These are phyloP conservation scores for Fusarium duplospermum DNA, from an alignment of 2,329 filamentous ascomycete species.

Conservation along the genomic window DNA sequence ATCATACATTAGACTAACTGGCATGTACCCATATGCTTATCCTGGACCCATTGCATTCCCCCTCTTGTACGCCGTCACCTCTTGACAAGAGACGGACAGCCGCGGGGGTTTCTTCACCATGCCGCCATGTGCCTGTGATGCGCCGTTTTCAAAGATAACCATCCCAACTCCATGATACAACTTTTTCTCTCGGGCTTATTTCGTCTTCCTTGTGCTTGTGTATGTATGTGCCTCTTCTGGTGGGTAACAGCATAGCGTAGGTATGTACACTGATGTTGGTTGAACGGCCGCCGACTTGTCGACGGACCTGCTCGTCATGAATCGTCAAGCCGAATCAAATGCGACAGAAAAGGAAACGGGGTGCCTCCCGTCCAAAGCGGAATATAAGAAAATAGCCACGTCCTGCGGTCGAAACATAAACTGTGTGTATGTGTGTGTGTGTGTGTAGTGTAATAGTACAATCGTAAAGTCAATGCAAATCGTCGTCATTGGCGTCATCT, in stretches of 20 bases:
- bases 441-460: slow-evolving; percentile 40
- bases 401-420: slow-evolving; percentile 44
- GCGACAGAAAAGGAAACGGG: slow-evolving; percentile 21
- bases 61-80: slow-evolving; percentile 8
- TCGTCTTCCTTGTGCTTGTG: slow-evolving; percentile 12
- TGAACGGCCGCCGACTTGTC: slow-evolving; percentile 21
- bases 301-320: slow-evolving; percentile 33
- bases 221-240: slow-evolving; percentile 15
- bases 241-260: slow-evolving; percentile 14
- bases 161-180: slow-evolving; percentile 30
- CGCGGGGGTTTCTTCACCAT: slow-evolving; percentile 8
- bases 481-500: slow-evolving; percentile 54
- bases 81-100: slow-evolving; percentile 10
- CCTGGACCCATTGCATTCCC: slow-evolving; percentile 19
- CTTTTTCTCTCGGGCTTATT: slow-evolving; percentile 10
- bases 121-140: slow-evolving; percentile 12
- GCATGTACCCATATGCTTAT: slow-evolving; percentile 38
- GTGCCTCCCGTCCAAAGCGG: slow-evolving; percentile 33
- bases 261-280: slow-evolving; percentile 30
- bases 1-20: slow-evolving; percentile 44
- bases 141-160: slow-evolving; percentile 29
- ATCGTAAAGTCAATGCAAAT: slow-evolving; percentile 42
- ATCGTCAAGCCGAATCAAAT: slow-evolving; percentile 39
- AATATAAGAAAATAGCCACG: slow-evolving; percentile 49
- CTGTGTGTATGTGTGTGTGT: slow-evolving; percentile 1